phyloP scores from a whole-genome alignment of 805 yeast genomes.

The Metschnikowia cubensis region DNA sequence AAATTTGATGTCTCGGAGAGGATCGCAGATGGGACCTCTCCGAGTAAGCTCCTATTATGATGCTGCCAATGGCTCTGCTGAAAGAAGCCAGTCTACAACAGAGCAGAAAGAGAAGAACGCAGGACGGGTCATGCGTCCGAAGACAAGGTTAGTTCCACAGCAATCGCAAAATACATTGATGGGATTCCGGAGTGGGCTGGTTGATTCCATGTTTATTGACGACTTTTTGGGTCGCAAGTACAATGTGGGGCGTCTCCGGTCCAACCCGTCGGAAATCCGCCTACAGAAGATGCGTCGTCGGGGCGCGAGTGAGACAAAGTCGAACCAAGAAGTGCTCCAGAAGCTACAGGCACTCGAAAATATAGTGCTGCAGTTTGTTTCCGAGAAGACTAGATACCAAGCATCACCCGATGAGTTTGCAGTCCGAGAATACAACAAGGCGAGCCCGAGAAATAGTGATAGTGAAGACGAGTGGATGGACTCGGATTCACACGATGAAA shows the following conservation, averaged over 20 bases:
- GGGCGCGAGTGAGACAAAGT: conserved; percentile 2
- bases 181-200: conserved; percentile 36
- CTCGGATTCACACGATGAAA: not conserved
- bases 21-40: conserved; percentile 18
- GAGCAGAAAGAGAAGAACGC: not conserved
- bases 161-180: conserved; percentile 33
- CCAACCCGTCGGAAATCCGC: conserved; percentile 4
- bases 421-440: conserved; percentile 7
- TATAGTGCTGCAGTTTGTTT: conserved; percentile 3
- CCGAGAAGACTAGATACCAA: not conserved
- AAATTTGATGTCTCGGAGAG: conserved; percentile 24
- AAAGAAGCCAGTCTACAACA: not conserved
- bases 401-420: conserved; percentile 3
- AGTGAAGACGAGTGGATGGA: conserved; percentile 4
- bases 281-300: conserved; percentile 7
- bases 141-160: conserved; percentile 19
- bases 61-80: not conserved
- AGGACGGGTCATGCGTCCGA: not conserved
- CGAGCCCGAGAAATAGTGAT: not conserved
- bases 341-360: conserved; percentile 7
- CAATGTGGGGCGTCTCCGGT: conserved; percentile 15
- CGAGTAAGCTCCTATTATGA: conserved; percentile 5
- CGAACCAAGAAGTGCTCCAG: conserved; percentile 7
- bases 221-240: conserved; percentile 29
- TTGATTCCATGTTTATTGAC: conserved; percentile 36